Conservation (phyloP, 2,329 filamentous ascomycete species). For the Coniochaeta sp. region DNA sequence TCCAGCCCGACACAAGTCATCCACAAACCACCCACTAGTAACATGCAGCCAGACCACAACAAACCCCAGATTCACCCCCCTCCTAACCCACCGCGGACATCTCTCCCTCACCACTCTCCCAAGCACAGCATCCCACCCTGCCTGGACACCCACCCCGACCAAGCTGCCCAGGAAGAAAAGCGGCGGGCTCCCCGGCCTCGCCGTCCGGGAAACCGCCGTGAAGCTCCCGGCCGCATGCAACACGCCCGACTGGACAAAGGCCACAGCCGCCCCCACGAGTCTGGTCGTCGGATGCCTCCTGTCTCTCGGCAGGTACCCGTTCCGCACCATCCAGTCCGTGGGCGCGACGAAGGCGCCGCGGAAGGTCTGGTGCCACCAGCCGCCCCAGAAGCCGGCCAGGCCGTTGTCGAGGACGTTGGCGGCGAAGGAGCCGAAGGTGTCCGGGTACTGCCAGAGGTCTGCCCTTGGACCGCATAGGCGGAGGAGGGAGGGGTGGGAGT, state of each 20-base stretch:
- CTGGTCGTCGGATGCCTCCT: conserved; percentile 19
- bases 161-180: conserved; percentile 68
- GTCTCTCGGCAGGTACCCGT: conserved; percentile 28
- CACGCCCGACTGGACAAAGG: conserved; percentile 59
- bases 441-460: conserved; percentile 45
- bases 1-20: conserved; percentile 68
- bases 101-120: conserved; percentile 11
- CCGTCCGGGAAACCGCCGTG: conserved; percentile 48
- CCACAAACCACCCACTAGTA: conserved; percentile 58
- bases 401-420: conserved; percentile 57
- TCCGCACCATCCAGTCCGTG: conserved; percentile 34
- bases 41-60: conserved; percentile 59
- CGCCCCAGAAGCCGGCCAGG: conserved; percentile 73
- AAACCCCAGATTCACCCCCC: conserved; percentile 53
- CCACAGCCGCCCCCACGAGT: conserved; percentile 32
- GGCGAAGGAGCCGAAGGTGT: conserved; percentile 46
- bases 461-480: conserved; percentile 36
- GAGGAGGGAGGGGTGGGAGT: conserved; percentile 16
- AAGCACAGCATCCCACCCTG: conserved; percentile 24
- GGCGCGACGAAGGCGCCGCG: conserved; percentile 63
- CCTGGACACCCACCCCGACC: conserved; percentile 57
- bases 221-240: conserved; percentile 67
- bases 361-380: conserved; percentile 89
- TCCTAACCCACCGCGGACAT: conserved; percentile 37
- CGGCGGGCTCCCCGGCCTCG: conserved; percentile 44